phyloP scores from a whole-genome alignment of 2,329 filamentous ascomycete species.

The Aspergillus ochraceus region DNA sequence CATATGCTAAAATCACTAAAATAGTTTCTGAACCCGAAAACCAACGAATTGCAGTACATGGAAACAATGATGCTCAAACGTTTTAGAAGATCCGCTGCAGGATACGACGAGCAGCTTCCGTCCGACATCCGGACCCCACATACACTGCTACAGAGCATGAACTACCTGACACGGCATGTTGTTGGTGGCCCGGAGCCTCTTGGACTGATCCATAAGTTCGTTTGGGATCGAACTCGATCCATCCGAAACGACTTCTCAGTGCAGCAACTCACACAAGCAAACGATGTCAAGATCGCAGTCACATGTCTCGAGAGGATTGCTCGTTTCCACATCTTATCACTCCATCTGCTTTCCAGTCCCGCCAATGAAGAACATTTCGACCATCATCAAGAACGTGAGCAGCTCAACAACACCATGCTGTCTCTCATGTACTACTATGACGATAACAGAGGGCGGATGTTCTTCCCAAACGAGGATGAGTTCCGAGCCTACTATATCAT shows the following conservation, averaged over 20 bases:
- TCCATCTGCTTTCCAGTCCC: slow-evolving; percentile 58
- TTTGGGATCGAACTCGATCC: slow-evolving; percentile 66
- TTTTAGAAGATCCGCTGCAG: slow-evolving; percentile 63
- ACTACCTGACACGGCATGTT: slow-evolving; percentile 52
- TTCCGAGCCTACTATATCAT: slow-evolving; percentile 64
- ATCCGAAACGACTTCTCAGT: slow-evolving; percentile 67
- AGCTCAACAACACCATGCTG: slow-evolving; percentile 62
- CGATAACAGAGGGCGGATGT: slow-evolving; percentile 51
- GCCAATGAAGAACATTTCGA: slow-evolving; percentile 55
- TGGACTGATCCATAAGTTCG: slow-evolving; percentile 59
- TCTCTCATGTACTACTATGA: slow-evolving; percentile 63
- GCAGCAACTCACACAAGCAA: slow-evolving; percentile 57
- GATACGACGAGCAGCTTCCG: slow-evolving; percentile 62
- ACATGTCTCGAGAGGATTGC: slow-evolving; percentile 64
- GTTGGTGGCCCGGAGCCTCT: slow-evolving; percentile 52
- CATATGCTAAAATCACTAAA: slow-evolving; percentile 12
- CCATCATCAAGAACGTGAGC: slow-evolving; percentile 62
- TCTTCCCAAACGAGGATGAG: slow-evolving; percentile 61
- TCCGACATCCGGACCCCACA: slow-evolving; percentile 63
- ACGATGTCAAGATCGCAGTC: slow-evolving; percentile 58
- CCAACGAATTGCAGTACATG: slow-evolving; percentile 33
- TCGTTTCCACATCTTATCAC: slow-evolving; percentile 62
- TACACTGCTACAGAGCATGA: slow-evolving; percentile 47
- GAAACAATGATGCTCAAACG: slow-evolving; percentile 61
- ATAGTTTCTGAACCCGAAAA: slow-evolving; percentile 38